phyloP scores from a whole-genome alignment of 2,329 filamentous ascomycete genomes.

The Thelonectria discophora region DNA sequence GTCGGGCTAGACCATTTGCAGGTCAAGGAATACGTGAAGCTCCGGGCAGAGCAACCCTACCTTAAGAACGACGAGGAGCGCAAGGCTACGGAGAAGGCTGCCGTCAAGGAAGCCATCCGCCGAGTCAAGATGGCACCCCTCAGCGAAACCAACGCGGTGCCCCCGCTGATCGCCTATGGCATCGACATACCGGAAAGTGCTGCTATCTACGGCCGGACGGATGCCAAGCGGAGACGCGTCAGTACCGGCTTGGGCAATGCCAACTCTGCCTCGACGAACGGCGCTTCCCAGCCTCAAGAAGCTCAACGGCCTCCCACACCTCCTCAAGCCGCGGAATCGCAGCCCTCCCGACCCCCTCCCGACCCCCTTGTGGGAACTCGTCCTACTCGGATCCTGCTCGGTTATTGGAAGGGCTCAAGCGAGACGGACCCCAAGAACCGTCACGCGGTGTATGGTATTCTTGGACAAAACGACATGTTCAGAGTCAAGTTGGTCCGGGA shows the following conservation, averaged over 20 bases:
- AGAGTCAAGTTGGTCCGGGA: conserved; percentile 68
- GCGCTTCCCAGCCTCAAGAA: conserved; percentile 31
- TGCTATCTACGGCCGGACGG: conserved; percentile 47
- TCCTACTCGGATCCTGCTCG: conserved; percentile 66
- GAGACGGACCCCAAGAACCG: conserved; percentile 58
- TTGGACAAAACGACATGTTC: conserved; percentile 71
- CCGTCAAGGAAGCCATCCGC: conserved; percentile 58
- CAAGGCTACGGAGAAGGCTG: conserved; percentile 51
- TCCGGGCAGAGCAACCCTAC: conserved; percentile 52
- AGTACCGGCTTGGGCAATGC: conserved; percentile 49
- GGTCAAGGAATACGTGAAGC: conserved; percentile 70
- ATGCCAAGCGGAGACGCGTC: conserved; percentile 59
- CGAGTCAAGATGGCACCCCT: conserved; percentile 55
- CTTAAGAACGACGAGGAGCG: conserved; percentile 52
- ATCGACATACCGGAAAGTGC: conserved; percentile 56
- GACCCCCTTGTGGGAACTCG: conserved; percentile 62
- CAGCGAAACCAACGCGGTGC: conserved; percentile 53
- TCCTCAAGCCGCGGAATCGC: conserved; percentile 33
- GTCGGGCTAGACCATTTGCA: conserved; percentile 64
- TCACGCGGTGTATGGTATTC: conserved; percentile 70
- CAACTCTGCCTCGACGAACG: conserved; percentile 42
- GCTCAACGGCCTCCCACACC: conserved; percentile 27
- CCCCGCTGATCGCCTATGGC: conserved; percentile 61
- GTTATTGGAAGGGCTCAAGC: conserved; percentile 66
- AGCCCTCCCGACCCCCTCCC: conserved; percentile 32